Evolutionary conservation across 2,329 filamentous ascomycete genomes (phyloP).

Genomic region (Microdochium bolleyi): DNA sequence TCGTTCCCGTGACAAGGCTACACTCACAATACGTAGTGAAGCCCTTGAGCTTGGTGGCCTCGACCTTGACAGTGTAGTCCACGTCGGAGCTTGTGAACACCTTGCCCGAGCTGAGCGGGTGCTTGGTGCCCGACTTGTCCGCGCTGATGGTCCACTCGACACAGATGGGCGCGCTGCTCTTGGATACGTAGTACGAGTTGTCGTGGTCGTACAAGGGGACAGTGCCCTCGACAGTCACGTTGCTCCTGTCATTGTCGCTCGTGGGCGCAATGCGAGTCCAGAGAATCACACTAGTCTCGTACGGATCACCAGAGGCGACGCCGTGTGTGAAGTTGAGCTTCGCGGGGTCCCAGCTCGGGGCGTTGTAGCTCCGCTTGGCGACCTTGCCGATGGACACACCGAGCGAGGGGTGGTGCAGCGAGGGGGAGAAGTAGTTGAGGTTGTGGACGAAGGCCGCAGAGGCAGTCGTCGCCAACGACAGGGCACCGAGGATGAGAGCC

Average conservation of each 20-base stretch:
- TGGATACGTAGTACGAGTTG: conserved; percentile 36
- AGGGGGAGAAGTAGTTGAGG: conserved; percentile 61
- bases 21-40: conserved; percentile 29
- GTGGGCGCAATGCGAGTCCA: conserved; percentile 40
- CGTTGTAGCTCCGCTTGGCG: conserved; percentile 45
- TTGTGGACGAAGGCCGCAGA: conserved; percentile 30
- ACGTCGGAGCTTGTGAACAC: conserved; percentile 66
- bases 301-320: conserved; percentile 40
- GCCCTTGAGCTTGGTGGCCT: conserved; percentile 33
- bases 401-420: conserved; percentile 44
- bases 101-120: conserved; percentile 48
- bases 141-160: conserved; percentile 55
- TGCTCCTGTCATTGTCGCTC: conserved; percentile 34
- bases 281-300: conserved; percentile 51
- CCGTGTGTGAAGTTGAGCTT: conserved; percentile 58
- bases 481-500: conserved; percentile 7
- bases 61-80: conserved; percentile 67
- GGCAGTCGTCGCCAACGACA: conserved; percentile 10
- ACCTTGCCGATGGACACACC: conserved; percentile 54
- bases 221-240: conserved; percentile 32
- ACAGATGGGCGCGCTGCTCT: conserved; percentile 46
- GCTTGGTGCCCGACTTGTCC: conserved; percentile 48
- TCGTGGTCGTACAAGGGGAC: conserved; percentile 37
- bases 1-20: no score
- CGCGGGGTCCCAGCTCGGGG: conserved; percentile 40